Conservation (phyloP, 148 eudicot genomes). For the Vaccinium vitisidaea region DNA sequence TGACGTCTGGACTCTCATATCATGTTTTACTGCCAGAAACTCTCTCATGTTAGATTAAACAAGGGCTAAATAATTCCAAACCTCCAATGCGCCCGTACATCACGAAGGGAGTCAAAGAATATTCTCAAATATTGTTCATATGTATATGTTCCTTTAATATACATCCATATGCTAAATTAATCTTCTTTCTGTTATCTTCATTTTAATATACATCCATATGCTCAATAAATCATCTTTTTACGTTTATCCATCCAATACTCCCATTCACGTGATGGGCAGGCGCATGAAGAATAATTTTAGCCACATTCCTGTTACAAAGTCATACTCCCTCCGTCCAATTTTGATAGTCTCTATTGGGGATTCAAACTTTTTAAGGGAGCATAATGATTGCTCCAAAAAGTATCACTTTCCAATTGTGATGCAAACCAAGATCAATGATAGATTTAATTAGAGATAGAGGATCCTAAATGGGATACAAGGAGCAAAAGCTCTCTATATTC, state of each 20-base stretch:
- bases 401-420: no score
- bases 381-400: no score
- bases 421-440: no score
- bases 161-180: background rate
- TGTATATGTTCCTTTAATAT: background rate
- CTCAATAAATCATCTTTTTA: background rate
- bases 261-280: background rate
- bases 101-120: background rate
- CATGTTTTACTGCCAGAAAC: background rate
- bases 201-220: background rate
- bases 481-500: no score
- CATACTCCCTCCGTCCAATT: background rate
- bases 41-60: background rate
- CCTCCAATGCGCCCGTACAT: background rate
- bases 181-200: background rate
- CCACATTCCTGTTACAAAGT: background rate
- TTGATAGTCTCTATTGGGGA: no score
- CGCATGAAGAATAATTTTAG: background rate
- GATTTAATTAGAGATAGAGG: no score
- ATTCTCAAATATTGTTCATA: background rate
- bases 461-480: no score
- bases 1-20: background rate
- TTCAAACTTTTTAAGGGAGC: no score
- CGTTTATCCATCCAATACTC: background rate
- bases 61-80: background rate